Conservation (phyloP, 345 rosid species). For the Lumnitzera racemosa region DNA sequence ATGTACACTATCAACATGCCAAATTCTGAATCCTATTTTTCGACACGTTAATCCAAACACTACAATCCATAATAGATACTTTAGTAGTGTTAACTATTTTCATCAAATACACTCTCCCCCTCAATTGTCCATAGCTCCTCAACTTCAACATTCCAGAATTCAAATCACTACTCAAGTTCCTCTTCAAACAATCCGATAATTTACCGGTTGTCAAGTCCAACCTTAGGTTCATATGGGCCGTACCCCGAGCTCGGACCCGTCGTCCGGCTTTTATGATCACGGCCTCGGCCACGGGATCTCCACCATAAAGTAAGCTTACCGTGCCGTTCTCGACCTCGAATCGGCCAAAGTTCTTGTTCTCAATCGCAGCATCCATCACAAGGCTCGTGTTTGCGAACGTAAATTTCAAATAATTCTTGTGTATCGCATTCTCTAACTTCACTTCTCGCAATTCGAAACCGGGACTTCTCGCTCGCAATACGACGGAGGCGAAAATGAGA, state of each 20-base stretch:
- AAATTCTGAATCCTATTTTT: slow-evolving; percentile 6
- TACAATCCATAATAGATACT: slow-evolving; percentile 13
- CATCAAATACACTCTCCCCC: slow-evolving; percentile 11
- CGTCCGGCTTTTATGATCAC: not conserved
- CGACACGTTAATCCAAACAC: slow-evolving; percentile 4
- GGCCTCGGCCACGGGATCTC: slow-evolving; percentile 1
- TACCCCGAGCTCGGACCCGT: not conserved
- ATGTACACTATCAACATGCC: slow-evolving; percentile 2
- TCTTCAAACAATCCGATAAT: not conserved
- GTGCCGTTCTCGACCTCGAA: slow-evolving; percentile 10
- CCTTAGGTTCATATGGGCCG: not conserved
- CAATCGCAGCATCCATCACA: not conserved
- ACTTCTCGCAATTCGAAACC: slow-evolving; percentile 2
- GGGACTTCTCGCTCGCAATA: slow-evolving; percentile 14
- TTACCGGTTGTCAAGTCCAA: not conserved
- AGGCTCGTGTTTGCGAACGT: slow-evolving; percentile 5
- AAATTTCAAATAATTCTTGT: not conserved
- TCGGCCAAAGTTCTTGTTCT: slow-evolving; percentile 19
- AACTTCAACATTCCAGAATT: slow-evolving; percentile 10
- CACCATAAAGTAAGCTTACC: slow-evolving; percentile 4
- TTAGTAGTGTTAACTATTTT: slow-evolving; percentile 2
- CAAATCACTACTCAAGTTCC: slow-evolving; percentile 4
- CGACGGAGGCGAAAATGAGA: slow-evolving; percentile 12
- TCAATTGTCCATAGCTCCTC: slow-evolving; percentile 10
- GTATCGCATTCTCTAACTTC: slow-evolving; percentile 4